These are phyloP conservation scores for Cicer chorassanicum DNA, from an alignment of 306 rosid genomes.

Conservation along the genomic window DNA sequence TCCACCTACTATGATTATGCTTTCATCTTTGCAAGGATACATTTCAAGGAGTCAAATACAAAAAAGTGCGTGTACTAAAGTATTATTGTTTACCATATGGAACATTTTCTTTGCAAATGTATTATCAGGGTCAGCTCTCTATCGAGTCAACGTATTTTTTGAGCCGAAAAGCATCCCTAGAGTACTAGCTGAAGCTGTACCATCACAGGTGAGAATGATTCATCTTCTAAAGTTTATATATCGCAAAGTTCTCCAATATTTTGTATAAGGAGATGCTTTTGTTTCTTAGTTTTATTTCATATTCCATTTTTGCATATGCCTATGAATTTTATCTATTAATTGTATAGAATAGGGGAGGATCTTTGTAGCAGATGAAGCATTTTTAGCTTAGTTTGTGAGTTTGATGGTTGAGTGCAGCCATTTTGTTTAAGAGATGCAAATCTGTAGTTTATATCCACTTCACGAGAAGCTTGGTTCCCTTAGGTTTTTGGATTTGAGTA, in stretches of 20 bases:
- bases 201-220: slow-evolving; percentile 68
- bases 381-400: neutral
- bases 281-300: neutral
- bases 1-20: slow-evolving; percentile 78
- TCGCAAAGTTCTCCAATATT: slow-evolving; percentile 25
- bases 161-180: slow-evolving; percentile 78
- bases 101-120: slow-evolving; percentile 89
- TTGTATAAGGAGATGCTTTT: neutral
- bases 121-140: slow-evolving; percentile 80
- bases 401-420: neutral
- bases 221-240: slow-evolving; percentile 9
- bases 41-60: slow-evolving; percentile 71
- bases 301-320: neutral
- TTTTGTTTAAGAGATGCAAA: neutral
- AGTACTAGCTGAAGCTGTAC: slow-evolving; percentile 83
- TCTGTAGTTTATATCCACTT: neutral
- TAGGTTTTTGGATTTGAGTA: no score
- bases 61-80: slow-evolving; percentile 73
- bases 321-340: neutral
- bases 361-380: neutral
- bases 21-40: slow-evolving; percentile 80
- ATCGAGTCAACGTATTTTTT: slow-evolving; percentile 63
- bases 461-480: no score
- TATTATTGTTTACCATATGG: slow-evolving; percentile 83
- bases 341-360: neutral